Evolutionary conservation across 306 rosid species (phyloP).

Genomic region (Cicer pinnatifidum): DNA sequence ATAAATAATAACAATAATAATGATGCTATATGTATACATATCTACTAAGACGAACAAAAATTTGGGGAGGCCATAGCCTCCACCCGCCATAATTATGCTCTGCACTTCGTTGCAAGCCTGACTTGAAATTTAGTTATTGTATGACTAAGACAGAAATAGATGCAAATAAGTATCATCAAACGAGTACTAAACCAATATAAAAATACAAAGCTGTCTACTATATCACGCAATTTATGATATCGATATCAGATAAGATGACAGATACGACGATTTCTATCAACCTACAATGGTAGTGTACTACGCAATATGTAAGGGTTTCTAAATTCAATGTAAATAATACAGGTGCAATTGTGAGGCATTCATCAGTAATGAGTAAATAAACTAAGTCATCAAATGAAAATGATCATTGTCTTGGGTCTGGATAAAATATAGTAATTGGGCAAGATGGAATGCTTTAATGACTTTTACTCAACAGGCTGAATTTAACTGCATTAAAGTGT

Average conservation of each 20-base stretch:
- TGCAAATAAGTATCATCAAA: not conserved
- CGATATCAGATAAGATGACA: too few relatives aligned
- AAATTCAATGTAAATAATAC: not conserved
- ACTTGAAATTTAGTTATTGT: too few relatives aligned
- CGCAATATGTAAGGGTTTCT: not conserved
- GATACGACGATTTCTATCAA: too few relatives aligned
- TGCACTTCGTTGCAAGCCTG: too few relatives aligned
- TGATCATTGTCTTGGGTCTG: not conserved
- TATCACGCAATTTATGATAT: too few relatives aligned
- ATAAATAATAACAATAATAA: too few relatives aligned
- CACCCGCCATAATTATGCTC: too few relatives aligned
- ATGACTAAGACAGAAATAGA: constrained; percentile 1
- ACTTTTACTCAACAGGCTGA: not conserved
- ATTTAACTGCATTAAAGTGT: not conserved
- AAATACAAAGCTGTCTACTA: not conserved
- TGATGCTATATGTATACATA: too few relatives aligned
- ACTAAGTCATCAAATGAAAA: constrained; percentile 19
- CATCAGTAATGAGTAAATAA: constrained; percentile 4
- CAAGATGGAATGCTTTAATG: constrained; percentile 11
- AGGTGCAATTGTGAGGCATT: not conserved
- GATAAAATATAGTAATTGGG: not conserved
- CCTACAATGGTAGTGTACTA: constrained; percentile 5
- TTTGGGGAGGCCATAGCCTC: too few relatives aligned
- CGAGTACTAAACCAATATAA: not conserved
- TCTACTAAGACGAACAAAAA: too few relatives aligned